Evolutionary conservation across 768 basidiomycete genomes (phyloP).

Genomic region (Holtermannia corniformis): DNA sequence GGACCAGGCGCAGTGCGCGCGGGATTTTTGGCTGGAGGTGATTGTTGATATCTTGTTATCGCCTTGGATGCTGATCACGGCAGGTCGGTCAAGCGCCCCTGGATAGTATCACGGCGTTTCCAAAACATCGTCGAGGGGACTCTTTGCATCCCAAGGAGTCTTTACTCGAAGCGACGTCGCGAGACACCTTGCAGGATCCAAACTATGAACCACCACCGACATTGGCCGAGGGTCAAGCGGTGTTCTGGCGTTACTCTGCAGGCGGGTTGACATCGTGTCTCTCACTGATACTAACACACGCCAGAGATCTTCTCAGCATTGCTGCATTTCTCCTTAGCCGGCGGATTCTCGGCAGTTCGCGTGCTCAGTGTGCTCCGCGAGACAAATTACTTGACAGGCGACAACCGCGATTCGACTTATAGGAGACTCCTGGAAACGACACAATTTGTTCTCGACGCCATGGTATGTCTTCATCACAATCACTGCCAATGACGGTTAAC

Average conservation of each 20-base stretch:
- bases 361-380: conserved; percentile 31
- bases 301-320: conserved; percentile 31
- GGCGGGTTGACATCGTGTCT: neutral
- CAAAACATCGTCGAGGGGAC: conserved; percentile 2
- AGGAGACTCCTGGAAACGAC: conserved; percentile 32
- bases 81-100: neutral
- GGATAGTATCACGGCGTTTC: neutral
- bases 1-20: conserved; percentile 15
- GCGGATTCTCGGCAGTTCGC: conserved; percentile 30
- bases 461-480: conserved; percentile 10
- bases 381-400: conserved; percentile 36
- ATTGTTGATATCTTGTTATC: conserved; percentile 6
- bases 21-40: conserved; percentile 29
- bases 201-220: conserved; percentile 9
- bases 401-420: conserved; percentile 17
- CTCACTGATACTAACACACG: neutral
- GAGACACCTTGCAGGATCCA: conserved; percentile 2
- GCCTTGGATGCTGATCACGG: neutral
- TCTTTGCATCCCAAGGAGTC: neutral
- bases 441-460: conserved; percentile 29
- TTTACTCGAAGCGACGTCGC: conserved; percentile 1
- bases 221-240: conserved; percentile 33
- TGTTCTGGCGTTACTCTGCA: conserved; percentile 37
- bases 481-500: neutral
- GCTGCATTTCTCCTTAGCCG: conserved; percentile 34